Conservation (phyloP, 305 asterid species). For the Solanum chacoense region DNA sequence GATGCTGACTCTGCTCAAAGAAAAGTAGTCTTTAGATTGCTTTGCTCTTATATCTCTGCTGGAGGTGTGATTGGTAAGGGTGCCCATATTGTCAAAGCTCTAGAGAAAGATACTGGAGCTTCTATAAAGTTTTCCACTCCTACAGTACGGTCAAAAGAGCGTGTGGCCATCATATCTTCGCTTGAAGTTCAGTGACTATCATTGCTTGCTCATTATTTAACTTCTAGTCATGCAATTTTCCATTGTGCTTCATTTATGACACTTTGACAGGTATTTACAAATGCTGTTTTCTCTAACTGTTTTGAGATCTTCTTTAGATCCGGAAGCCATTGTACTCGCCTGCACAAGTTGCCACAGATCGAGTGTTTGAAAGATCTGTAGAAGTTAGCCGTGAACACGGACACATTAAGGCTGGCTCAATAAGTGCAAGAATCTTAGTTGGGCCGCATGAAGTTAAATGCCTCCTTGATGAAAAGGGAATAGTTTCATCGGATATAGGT, state of each 20-base stretch:
- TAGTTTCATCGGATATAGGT: conserved; percentile 33
- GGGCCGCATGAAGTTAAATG: conserved; percentile 26
- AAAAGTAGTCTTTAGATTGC: conserved; percentile 36
- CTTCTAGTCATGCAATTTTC: conserved; percentile 4
- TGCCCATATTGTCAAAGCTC: conserved; percentile 27
- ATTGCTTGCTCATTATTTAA: not conserved
- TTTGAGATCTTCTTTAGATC: conserved; percentile 25
- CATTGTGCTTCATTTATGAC: not conserved
- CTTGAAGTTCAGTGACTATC: conserved; percentile 30
- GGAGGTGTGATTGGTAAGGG: conserved; percentile 51
- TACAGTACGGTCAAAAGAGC: conserved; percentile 35
- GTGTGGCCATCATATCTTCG: conserved; percentile 40
- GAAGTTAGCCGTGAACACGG: conserved; percentile 29
- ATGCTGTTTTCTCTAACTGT: not conserved
- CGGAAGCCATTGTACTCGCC: conserved; percentile 27
- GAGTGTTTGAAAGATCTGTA: conserved; percentile 38
- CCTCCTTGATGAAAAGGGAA: conserved; percentile 28
- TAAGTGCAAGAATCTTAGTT: conserved; percentile 41
- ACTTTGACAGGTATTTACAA: not conserved
- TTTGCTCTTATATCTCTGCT: conserved; percentile 36
- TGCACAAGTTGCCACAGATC: conserved; percentile 42
- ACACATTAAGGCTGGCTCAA: conserved; percentile 9
- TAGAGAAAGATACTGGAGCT: conserved; percentile 56
- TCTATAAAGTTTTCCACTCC: conserved; percentile 39
- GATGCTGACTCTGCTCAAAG: conserved; percentile 23